Percentiles rank a stretch among this genome's conserved stretches.
phyloP scores from a whole-genome alignment of 2,329 filamentous ascomycete species.

The Aspergillus ruber region DNA sequence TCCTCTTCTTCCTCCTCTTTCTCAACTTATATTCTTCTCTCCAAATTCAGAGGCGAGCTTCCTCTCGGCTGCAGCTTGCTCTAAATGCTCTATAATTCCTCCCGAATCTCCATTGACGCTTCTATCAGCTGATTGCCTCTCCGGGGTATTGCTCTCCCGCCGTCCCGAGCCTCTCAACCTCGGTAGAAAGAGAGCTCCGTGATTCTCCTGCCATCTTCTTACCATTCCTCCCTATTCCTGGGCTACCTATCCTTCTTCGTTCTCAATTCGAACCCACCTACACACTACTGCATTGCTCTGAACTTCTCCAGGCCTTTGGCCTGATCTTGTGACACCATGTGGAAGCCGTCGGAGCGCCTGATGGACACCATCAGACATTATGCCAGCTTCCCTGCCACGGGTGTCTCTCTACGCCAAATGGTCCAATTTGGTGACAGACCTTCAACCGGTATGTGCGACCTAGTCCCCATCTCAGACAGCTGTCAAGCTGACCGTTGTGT shows the following conservation, averaged over 20 bases:
- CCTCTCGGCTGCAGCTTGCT: too few species aligned
- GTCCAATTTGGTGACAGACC: slow-evolving; percentile 95
- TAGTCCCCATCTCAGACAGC: neutral
- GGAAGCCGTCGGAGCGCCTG: slow-evolving; percentile 83
- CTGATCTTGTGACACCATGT: slow-evolving; percentile 55
- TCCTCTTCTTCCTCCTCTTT: neutral
- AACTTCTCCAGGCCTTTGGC: slow-evolving; percentile 21
- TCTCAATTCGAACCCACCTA: neutral
- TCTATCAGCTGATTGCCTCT: neutral
- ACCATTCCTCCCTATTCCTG: slow-evolving; percentile 4
- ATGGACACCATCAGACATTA: slow-evolving; percentile 98
- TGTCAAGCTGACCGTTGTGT: neutral
- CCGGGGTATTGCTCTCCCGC: slow-evolving; percentile 10
- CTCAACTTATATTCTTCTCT: neutral
- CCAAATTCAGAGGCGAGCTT: too few species aligned
- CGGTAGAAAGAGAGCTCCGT: slow-evolving; percentile 17
- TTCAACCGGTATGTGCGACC: slow-evolving; percentile 62
- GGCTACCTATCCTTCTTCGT: neutral
- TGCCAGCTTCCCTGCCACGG: slow-evolving; percentile 92
- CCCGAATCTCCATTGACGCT: neutral
- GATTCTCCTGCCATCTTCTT: slow-evolving; percentile 8
- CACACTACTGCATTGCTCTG: neutral
- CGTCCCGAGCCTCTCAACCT: slow-evolving; percentile 20
- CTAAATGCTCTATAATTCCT: too few species aligned
- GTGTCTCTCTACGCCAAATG: slow-evolving; percentile 96